Evolutionary conservation across 352 stramenopile species (phyloP), one percentile per base, ranked within the genome.

Genomic region (Globisporangium nunn): DNA sequence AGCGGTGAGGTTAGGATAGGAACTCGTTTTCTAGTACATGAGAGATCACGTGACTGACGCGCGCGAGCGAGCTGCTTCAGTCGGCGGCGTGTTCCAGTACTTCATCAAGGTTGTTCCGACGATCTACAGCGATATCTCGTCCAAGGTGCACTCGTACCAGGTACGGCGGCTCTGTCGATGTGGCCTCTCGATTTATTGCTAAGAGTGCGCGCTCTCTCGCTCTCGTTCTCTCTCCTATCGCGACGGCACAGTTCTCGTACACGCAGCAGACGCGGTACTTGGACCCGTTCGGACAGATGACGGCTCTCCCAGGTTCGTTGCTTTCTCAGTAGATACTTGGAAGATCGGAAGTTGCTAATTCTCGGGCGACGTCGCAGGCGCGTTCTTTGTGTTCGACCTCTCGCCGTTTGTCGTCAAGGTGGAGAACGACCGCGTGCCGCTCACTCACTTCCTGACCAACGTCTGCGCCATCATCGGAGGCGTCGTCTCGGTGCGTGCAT

Each of bases 91-190:
- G 55, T 92, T 90, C 62, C 81, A 93, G 70, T 93, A 93, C 70
- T 91, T 88, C 59, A 86, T 93, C 70, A 93, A 93, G 69, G 82
- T 93, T 48, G 82, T 93, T 52, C 84, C 84, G 23, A 93, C 84
- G 29, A 87, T 93, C 59, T 93, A 89, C 71, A 85, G 75, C 61
- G 81, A 91, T 50, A 81, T 85, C 23, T 75, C 80, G 56, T 70
- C 79, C 11, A 66, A 71, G 3, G 78, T 84, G 23, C 64, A 80
- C 51, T 91, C 80, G 61, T 92, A 92, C 61, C 84, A 87, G 68
- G 74, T 85, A 18, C 35, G 40, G 39, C 6, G 39, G 35, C 18
- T 48, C 37, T 40, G 7, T 43, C 33, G 35, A 40, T 2, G 6
- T 40, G 35, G 3, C 35, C 10, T 10, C 15, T 29, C 10, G 6